Evolutionary conservation across 148 eudicot species (phyloP).

Genomic region (Amaranthus hypochondriacus): DNA sequence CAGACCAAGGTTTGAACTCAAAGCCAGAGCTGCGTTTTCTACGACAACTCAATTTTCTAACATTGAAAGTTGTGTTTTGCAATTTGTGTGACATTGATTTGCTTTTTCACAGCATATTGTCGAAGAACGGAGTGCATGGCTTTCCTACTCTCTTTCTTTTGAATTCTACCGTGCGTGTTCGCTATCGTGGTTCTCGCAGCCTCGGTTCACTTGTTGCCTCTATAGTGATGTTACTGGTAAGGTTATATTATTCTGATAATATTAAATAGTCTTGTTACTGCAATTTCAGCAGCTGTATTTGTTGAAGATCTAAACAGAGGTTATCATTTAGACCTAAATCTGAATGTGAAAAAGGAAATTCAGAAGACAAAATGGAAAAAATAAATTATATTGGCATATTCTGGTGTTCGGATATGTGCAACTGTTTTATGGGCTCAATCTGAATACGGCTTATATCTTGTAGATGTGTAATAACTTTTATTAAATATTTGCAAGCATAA

Average conservation of each 20-base stretch:
- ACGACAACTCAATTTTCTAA: background rate
- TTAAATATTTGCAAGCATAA: slow-evolving; percentile 41
- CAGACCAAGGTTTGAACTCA: slow-evolving; percentile 69
- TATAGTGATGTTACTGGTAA: slow-evolving; percentile 72
- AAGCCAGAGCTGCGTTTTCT: background rate
- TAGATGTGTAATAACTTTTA: background rate
- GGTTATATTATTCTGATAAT: background rate
- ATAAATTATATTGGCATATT: background rate
- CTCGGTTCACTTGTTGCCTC: slow-evolving; percentile 61
- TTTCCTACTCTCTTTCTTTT: slow-evolving; percentile 82
- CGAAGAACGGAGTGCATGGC: slow-evolving; percentile 90
- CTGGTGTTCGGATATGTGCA: background rate
- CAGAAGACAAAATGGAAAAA: background rate
- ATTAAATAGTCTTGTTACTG: too few relatives aligned
- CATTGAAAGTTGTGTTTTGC: background rate
- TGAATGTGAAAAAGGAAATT: too few relatives aligned
- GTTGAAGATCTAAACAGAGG: too few relatives aligned
- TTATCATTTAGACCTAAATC: too few relatives aligned
- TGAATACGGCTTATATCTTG: too few relatives aligned
- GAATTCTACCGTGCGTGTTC: slow-evolving; percentile 79
- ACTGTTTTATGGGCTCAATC: background rate
- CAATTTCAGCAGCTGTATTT: too few relatives aligned
- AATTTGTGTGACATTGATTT: slow-evolving; percentile 3
- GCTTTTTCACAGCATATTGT: slow-evolving; percentile 60
- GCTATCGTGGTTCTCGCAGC: slow-evolving; percentile 78